Evolutionary conservation across 257 asterid genomes (phyloP).

Genomic region (Echium plantagineum): DNA sequence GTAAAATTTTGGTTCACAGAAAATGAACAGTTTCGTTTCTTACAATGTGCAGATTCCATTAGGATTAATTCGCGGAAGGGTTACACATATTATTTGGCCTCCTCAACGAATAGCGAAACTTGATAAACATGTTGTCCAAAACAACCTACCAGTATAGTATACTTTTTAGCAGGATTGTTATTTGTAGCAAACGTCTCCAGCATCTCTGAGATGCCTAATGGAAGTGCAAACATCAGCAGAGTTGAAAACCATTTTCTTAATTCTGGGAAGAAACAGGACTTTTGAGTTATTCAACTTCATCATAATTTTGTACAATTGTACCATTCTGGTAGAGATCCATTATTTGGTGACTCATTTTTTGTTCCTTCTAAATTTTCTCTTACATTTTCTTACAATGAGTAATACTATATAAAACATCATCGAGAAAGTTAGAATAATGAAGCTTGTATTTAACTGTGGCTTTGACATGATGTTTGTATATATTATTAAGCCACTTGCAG

Average conservation of each 20-base stretch:
- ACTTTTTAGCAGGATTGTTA: not conserved
- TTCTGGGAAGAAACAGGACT: too few relatives aligned
- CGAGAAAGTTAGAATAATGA: too few relatives aligned
- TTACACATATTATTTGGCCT: slow-evolving; percentile 78
- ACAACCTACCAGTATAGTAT: slow-evolving; percentile 15
- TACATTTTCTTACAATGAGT: too few relatives aligned
- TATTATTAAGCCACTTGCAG: not conserved
- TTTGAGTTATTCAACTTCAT: too few relatives aligned
- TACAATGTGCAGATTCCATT: slow-evolving; percentile 54
- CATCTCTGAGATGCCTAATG: not conserved
- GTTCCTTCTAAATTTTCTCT: too few relatives aligned
- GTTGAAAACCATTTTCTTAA: not conserved
- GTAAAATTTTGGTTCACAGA: not conserved
- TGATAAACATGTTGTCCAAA: slow-evolving; percentile 19
- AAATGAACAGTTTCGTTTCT: not conserved
- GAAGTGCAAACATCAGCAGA: not conserved
- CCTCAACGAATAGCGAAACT: slow-evolving; percentile 69
- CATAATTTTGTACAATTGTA: too few relatives aligned
- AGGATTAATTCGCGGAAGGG: slow-evolving; percentile 79
- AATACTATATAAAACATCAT: too few relatives aligned
- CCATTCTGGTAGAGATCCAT: too few relatives aligned
- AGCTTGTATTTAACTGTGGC: too few relatives aligned
- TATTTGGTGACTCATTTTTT: too few relatives aligned
- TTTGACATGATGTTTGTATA: too few relatives aligned
- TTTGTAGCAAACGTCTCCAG: not conserved